phyloP scores from a whole-genome alignment of 352 stramenopile genomes.

The Globisporangium spinosum region DNA sequence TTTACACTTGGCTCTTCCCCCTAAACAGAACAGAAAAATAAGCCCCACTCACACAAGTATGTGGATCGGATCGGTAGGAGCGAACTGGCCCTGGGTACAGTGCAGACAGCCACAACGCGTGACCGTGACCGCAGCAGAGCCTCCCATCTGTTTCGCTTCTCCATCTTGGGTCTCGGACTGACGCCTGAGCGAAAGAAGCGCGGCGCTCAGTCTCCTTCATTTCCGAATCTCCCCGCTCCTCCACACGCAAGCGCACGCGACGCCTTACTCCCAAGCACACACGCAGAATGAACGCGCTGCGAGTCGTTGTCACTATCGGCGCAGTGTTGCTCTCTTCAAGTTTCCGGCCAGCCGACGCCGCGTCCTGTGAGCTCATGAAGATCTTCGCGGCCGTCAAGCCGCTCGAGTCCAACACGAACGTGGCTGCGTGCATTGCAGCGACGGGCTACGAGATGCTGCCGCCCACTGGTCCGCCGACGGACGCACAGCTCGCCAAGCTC shows the following conservation, averaged over 20 bases:
- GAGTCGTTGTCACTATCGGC: background rate
- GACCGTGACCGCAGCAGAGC: background rate
- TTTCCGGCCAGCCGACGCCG: background rate
- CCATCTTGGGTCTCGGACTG: background rate
- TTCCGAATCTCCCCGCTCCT: conserved; percentile 5
- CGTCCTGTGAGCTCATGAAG: conserved; percentile 34
- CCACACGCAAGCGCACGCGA: background rate
- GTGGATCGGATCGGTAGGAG: background rate
- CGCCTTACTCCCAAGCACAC: background rate
- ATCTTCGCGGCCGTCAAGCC: conserved; percentile 34
- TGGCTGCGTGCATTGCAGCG: conserved; percentile 30
- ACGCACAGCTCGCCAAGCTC: conserved; percentile 32
- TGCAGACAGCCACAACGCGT: background rate
- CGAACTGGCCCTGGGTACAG: background rate
- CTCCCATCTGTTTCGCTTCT: background rate
- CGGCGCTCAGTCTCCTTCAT: background rate
- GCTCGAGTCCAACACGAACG: conserved; percentile 27
- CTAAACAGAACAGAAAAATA: background rate
- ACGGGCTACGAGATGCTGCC: conserved; percentile 37
- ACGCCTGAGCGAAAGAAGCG: background rate
- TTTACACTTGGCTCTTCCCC: background rate
- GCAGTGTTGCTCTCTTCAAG: conserved; percentile 11
- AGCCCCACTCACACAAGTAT: background rate
- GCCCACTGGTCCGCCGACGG: conserved; percentile 22
- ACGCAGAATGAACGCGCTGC: conserved; percentile 8